Evolutionary conservation across 345 rosid genomes (phyloP).

Genomic region (Aquilaria sinensis): DNA sequence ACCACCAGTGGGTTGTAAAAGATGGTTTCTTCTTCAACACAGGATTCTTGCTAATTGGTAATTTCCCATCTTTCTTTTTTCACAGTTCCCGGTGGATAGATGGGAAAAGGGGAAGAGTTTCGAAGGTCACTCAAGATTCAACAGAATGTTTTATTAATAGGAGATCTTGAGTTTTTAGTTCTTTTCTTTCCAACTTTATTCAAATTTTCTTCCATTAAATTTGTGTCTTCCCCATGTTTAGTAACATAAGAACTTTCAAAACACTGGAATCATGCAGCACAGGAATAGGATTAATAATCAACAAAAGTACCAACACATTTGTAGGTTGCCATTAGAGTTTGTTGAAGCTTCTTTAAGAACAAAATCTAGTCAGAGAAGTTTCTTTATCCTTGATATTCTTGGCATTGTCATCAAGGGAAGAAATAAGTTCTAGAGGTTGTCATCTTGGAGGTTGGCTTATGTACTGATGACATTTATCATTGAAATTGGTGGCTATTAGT

Average conservation of each 20-base stretch:
- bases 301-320: conserved; percentile 33
- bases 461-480: conserved; percentile 37
- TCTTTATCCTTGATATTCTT: conserved; percentile 29
- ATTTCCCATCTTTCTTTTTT: conserved; percentile 31
- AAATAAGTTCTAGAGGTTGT: conserved; percentile 34
- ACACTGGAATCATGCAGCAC: conserved; percentile 37
- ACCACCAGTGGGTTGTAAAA: conserved; percentile 28
- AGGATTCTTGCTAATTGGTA: conserved; percentile 51
- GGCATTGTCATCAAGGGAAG: conserved; percentile 28
- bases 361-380: conserved; percentile 34
- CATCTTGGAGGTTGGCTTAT: conserved; percentile 31
- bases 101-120: conserved; percentile 32
- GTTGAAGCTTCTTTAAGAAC: conserved; percentile 27
- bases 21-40: conserved; percentile 35
- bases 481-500: conserved; percentile 24
- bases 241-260: conserved; percentile 30
- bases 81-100: conserved; percentile 25
- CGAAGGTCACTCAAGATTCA: conserved; percentile 56
- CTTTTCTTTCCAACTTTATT: conserved; percentile 18
- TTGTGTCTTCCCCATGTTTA: conserved; percentile 41
- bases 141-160: conserved; percentile 35
- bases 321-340: conserved; percentile 38
- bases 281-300: conserved; percentile 49
- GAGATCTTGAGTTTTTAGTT: conserved; percentile 30
- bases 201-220: conserved; percentile 31